Evolutionary conservation across 2,329 filamentous ascomycete species (phyloP).

Genomic region (Pseudogymnoascus sp.): DNA sequence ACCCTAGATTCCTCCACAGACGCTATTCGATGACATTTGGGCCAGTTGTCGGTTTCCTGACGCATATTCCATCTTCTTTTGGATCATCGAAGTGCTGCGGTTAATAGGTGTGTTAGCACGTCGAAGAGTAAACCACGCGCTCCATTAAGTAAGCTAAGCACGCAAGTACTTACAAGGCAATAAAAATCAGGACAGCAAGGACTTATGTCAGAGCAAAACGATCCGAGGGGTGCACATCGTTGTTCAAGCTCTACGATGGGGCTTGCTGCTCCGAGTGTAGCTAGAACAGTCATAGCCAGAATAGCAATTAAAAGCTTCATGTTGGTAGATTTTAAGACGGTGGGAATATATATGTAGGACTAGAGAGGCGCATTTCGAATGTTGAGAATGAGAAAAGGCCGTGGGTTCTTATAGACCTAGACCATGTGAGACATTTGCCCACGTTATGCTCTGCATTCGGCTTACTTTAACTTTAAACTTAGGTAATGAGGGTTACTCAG

Average conservation of each 20-base stretch:
- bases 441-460: not conserved
- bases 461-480: not conserved
- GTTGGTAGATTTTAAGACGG: not conserved
- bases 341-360: not conserved
- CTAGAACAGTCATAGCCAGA: not conserved
- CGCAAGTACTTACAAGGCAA: not conserved
- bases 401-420: not conserved
- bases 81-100: too few relatives aligned
- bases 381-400: not conserved
- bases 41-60: not conserved
- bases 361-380: not conserved
- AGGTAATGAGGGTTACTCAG: not conserved
- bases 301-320: not conserved
- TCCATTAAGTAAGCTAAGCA: not conserved
- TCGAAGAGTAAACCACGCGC: not conserved
- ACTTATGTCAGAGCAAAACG: not conserved
- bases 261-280: not conserved
- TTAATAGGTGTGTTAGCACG: not conserved
- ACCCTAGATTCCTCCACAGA: not conserved
- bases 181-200: too few relatives aligned
- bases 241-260: not conserved
- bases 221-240: too few relatives aligned
- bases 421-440: not conserved
- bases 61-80: not conserved
- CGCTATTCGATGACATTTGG: not conserved